Evolutionary conservation across 2,329 filamentous ascomycete species (phyloP).

Genomic region (Plectosphaerella sp.): DNA sequence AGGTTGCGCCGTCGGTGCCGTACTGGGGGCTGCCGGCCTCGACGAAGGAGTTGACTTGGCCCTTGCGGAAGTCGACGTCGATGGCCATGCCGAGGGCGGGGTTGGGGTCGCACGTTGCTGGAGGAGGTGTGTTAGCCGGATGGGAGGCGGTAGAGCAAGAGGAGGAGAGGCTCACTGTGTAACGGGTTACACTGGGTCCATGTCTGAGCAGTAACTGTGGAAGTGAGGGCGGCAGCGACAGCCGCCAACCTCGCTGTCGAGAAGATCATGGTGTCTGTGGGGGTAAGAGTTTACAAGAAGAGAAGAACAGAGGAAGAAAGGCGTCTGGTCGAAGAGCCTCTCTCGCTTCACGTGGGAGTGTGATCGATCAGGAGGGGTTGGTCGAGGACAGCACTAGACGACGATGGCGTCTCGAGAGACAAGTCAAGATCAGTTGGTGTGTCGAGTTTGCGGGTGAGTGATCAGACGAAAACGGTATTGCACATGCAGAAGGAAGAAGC

Average conservation of each 20-base stretch:
- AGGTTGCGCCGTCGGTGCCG: constrained; percentile 69
- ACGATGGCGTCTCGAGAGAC: too few relatives aligned
- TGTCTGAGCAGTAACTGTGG: constrained; percentile 29
- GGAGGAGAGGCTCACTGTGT: constrained; percentile 20
- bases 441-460: too few relatives aligned
- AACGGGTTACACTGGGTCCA: constrained; percentile 36
- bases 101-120: constrained; percentile 65
- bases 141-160: not conserved
- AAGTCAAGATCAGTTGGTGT: too few relatives aligned
- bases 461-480: too few relatives aligned
- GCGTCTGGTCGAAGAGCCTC: too few relatives aligned
- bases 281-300: not conserved
- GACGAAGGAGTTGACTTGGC: constrained; percentile 74
- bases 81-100: constrained; percentile 80
- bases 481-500: too few relatives aligned
- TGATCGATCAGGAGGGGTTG: not conserved
- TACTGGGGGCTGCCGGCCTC: constrained; percentile 69
- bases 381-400: not conserved
- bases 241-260: constrained; percentile 10
- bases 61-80: constrained; percentile 76
- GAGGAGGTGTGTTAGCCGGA: constrained; percentile 8
- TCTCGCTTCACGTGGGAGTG: too few relatives aligned
- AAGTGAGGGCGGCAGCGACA: constrained; percentile 14
- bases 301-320: not conserved
- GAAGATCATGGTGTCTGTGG: constrained; percentile 7